A percentile compares a stretch with the other conserved stretches of the same genome.
Evolutionary conservation across 2,329 filamentous ascomycete genomes (phyloP).

Genomic region (Penicillium hesseltinei): DNA sequence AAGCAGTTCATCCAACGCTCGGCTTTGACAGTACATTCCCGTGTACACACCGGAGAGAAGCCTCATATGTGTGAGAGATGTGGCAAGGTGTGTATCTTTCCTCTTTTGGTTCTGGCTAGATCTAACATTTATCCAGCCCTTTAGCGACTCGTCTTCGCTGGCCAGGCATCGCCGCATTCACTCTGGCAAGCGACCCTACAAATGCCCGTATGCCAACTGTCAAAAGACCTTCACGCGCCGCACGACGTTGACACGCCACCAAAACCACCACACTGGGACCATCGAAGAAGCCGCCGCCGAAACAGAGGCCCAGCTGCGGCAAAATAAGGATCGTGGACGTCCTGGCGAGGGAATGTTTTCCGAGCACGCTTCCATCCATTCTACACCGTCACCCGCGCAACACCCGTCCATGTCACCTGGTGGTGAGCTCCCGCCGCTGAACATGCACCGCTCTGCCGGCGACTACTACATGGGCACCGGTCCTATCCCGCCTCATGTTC

Average conservation of each 20-base stretch:
- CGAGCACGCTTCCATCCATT: conserved; percentile 45
- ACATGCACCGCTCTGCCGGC: conserved; percentile 64
- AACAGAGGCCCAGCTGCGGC: conserved; percentile 78
- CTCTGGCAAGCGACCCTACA: conserved; percentile 92
- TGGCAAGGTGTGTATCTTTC: conserved; percentile 69
- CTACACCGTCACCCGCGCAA: conserved; percentile 81
- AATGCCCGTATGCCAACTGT: conserved; percentile 95
- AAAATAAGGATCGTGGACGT: conserved; percentile 41
- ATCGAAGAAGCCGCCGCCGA: conserved; percentile 90
- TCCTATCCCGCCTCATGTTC: conserved; percentile 78
- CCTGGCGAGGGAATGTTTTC: conserved; percentile 45
- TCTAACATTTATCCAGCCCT: conserved; percentile 61
- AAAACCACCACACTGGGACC: conserved; percentile 93
- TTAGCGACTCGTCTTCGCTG: conserved; percentile 92
- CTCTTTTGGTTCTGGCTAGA: neutral
- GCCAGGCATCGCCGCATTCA: conserved; percentile 93
- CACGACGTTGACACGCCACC: conserved; percentile 90
- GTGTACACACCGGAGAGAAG: conserved; percentile 97
- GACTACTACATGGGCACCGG: conserved; percentile 80
- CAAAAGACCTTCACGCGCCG: conserved; percentile 97
- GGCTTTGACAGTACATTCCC: conserved; percentile 88
- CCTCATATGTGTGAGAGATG: conserved; percentile 97
- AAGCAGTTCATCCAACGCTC: conserved; percentile 98
- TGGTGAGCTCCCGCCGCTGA: conserved; percentile 68
- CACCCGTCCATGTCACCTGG: conserved; percentile 77